Conservation (phyloP, 306 rosid genomes). For the Fragaria nilgerrensis region DNA sequence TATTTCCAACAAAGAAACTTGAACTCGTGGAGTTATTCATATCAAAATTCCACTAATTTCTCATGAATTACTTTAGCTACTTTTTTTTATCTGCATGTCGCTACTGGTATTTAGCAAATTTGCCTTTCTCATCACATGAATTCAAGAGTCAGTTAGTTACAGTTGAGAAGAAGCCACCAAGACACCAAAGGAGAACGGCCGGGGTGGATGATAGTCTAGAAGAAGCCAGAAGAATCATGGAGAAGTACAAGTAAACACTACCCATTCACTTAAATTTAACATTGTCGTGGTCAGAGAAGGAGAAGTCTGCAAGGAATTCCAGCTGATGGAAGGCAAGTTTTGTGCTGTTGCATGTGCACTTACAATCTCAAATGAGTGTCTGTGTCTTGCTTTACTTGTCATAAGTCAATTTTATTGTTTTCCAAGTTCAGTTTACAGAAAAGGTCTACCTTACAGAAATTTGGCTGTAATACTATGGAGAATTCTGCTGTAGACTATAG, state of each 20-base stretch:
- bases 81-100: neutral
- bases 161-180: constrained; percentile 29
- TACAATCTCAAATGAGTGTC: neutral
- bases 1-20: neutral
- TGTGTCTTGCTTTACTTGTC: neutral
- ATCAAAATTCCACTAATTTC: neutral
- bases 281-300: too few relatives aligned
- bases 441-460: neutral
- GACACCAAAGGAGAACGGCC: constrained; percentile 24
- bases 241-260: constrained; percentile 71
- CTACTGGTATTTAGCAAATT: neutral
- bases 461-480: too few relatives aligned
- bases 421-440: neutral
- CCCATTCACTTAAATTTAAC: too few relatives aligned
- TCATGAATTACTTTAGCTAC: neutral
- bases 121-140: neutral
- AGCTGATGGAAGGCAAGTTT: neutral
- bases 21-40: neutral
- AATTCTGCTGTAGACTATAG: too few relatives aligned
- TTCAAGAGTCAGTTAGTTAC: neutral
- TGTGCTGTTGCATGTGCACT: neutral
- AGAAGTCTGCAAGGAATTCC: neutral
- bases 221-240: constrained; percentile 93
- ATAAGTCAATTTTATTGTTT: neutral
- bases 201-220: constrained; percentile 70